Evolutionary conservation across 2,329 filamentous ascomycete genomes (phyloP).

Genomic region (Nectriaceae sp.): DNA sequence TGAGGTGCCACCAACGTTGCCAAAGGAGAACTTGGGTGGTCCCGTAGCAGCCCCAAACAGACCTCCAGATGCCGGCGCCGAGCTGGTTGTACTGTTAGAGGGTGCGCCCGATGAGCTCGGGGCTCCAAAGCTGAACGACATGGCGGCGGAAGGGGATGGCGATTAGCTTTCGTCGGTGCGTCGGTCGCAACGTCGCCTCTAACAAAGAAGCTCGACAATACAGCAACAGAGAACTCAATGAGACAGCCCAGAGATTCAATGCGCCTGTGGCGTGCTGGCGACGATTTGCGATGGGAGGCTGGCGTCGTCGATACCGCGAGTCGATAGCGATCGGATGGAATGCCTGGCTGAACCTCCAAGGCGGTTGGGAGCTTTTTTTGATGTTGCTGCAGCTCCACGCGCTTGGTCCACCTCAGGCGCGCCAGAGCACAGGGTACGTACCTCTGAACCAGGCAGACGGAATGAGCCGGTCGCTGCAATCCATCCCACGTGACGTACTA

Average conservation of each 20-base stretch:
- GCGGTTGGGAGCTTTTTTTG: conserved; percentile 31
- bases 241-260: conserved; percentile 4
- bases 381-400: conserved; percentile 22
- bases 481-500: conserved; percentile 27
- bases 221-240: conserved; percentile 2
- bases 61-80: conserved; percentile 42
- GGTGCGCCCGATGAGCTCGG: conserved; percentile 35
- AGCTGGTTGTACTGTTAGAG: conserved; percentile 33
- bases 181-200: conserved; percentile 14
- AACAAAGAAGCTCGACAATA: conserved; percentile 6
- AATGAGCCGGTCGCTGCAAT: conserved; percentile 17
- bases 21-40: conserved; percentile 45
- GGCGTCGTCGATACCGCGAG: conserved; percentile 26
- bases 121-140: conserved; percentile 42
- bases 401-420: conserved; percentile 11
- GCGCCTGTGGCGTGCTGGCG: conserved; percentile 8
- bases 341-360: conserved; percentile 10
- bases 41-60: conserved; percentile 42
- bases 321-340: conserved; percentile 9
- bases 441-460: background rate
- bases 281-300: conserved; percentile 17
- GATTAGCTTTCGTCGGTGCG: conserved; percentile 22
- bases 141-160: conserved; percentile 15
- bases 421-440: conserved; percentile 9
- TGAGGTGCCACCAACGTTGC: conserved; percentile 26